Conservation (phyloP, 169 alveolate species). For the Theileria equi region DNA sequence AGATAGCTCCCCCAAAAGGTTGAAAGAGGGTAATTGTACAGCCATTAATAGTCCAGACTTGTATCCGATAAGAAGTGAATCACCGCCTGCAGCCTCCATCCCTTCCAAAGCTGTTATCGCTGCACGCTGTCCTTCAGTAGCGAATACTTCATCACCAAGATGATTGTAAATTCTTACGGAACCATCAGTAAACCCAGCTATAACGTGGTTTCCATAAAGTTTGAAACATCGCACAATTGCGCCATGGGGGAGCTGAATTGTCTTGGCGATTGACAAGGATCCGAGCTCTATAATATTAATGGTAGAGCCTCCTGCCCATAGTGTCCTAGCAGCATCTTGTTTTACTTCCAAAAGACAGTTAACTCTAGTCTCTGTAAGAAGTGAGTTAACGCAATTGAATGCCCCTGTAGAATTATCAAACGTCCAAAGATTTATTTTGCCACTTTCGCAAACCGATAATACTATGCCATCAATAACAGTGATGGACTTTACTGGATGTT, state of each 20-base stretch:
- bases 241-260: constrained; percentile 34
- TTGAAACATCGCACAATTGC: constrained; percentile 32
- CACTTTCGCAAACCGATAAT: constrained; percentile 52
- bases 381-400: constrained; percentile 51
- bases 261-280: constrained; percentile 30
- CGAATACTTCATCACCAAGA: constrained; percentile 37
- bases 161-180: constrained; percentile 17
- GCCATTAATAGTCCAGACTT: constrained; percentile 38
- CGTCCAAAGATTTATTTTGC: constrained; percentile 58
- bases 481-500: constrained; percentile 30
- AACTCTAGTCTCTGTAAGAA: constrained; percentile 25
- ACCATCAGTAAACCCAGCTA: constrained; percentile 50
- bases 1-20: constrained; percentile 26
- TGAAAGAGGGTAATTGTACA: constrained; percentile 48
- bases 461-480: constrained; percentile 49
- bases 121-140: constrained; percentile 11
- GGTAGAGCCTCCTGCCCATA: constrained; percentile 62
- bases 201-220: constrained; percentile 56
- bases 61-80: constrained; percentile 49
- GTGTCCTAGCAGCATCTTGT: constrained; percentile 20
- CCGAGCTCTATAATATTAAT: constrained; percentile 53
- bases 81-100: constrained; percentile 53
- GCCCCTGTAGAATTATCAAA: constrained; percentile 40
- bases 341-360: constrained; percentile 49
- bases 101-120: constrained; percentile 60